Percentiles rank a stretch among this genome's conserved stretches.
Evolutionary conservation across 768 basidiomycete species (phyloP).

Genomic region (Amanita pseudoporphyria): DNA sequence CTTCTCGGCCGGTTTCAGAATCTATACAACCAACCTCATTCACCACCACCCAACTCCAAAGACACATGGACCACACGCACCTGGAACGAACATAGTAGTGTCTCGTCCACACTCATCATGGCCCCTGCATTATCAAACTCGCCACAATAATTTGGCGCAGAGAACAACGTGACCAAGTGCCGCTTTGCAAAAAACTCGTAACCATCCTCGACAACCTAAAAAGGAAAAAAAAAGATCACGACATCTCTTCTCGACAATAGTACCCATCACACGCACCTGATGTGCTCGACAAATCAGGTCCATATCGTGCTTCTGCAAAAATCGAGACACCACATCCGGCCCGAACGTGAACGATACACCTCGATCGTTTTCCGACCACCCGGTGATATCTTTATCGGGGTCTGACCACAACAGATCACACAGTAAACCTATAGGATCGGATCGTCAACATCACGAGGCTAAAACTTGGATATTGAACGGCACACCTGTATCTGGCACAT

Average conservation of each 20-base stretch:
- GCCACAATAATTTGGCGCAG: slow-evolving; percentile 91
- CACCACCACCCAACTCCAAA: background rate
- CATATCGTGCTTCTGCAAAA: slow-evolving; percentile 99
- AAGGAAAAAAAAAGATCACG: background rate
- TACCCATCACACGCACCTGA: slow-evolving; percentile 57
- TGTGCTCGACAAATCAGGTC: slow-evolving; percentile 97
- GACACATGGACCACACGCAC: slow-evolving; percentile 28
- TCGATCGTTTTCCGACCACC: slow-evolving; percentile 99
- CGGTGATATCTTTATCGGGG: slow-evolving; percentile 98
- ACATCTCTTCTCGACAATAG: background rate
- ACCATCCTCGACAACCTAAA: slow-evolving; percentile 93
- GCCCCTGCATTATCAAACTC: slow-evolving; percentile 99
- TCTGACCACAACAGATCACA: slow-evolving; percentile 99
- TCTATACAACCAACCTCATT: slow-evolving; percentile 36
- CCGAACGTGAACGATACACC: slow-evolving; percentile 99
- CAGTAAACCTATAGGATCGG: slow-evolving; percentile 58
- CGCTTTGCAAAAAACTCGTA: slow-evolving; percentile 99
- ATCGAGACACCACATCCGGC: slow-evolving; percentile 94
- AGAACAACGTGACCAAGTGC: slow-evolving; percentile 94
- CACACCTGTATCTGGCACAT: slow-evolving; percentile 96
- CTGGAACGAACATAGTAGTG: slow-evolving; percentile 96
- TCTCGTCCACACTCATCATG: slow-evolving; percentile 99
- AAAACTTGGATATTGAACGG: background rate
- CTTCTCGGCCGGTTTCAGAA: slow-evolving; percentile 98
- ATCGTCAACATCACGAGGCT: background rate